Evolutionary conservation across 768 basidiomycete species (phyloP), one percentile per base, ranked within the genome.

Genomic region (Dioszegia aurantiaca): DNA sequence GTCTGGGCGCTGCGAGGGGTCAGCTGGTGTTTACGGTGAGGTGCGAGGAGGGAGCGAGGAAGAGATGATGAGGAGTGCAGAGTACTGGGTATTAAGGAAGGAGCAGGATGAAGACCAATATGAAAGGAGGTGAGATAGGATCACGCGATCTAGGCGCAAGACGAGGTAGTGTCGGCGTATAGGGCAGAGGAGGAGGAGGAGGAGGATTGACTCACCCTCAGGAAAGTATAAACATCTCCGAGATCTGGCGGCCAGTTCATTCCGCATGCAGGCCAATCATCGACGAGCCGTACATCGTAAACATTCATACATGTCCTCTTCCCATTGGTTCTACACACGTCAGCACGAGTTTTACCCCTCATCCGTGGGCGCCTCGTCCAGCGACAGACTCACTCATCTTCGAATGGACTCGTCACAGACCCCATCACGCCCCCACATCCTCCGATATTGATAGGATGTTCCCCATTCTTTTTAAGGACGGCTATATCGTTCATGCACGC

Each of bases 181-280:
- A 14, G 33, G 40, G 21, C 19, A 10, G 40, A 21, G 14, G 5
- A n/a, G 28, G 2, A 4, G 27, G 31, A 47, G 27, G 3, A n/a
- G 9, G 12, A 24, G 19, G 14, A 10, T 21, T 14, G 30, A 80
- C 89, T 52, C 73, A 95, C 94, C 26, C 83, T 84, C 4, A 99
- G 83, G 72, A 92, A 94, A 0, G 79, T 77, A 17, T 85, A 87
- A 9, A 98, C 79, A 45, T 85, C 83, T 2, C 81, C 76, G 46
- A 98, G 84, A 68, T 92, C 90, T 31, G 86, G 86, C 6, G 93
- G 94, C 94, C 93, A 99, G 78, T 92, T 94, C 90, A 94, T 89
- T 2, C 94, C 95, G 75, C 95, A 99, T 0, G 84, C 87, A 17
- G 95, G 95, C 33, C 74, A 79, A 12, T 82, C 82, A 72, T 99